Base-by-base conservation (phyloP, 768 basidiomycete species). In the Naganishia antarctica region DNA sequence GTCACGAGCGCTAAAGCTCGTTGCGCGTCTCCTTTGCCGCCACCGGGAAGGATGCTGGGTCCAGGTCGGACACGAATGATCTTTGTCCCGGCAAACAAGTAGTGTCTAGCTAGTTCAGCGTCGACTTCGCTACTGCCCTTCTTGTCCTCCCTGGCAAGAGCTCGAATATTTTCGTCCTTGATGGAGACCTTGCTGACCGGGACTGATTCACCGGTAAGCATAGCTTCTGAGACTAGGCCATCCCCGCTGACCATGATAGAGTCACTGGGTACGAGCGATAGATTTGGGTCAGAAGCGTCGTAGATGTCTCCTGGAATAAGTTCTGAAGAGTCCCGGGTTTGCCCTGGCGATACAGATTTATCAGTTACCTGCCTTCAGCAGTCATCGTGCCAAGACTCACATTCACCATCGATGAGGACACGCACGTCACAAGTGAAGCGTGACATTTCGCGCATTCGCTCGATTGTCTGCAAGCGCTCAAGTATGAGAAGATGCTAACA, bases 211-310 rank as follows among this genome's bases (percentile, higher is more conserved):
- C 96, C 96, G 0, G 96, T 79, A 41, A 77, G 70, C 76, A 99
- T 98, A 67, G 91, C 94, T 79, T 99, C 96, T 75, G 98, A 98
- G 57, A 98, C 88, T 64, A 99, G 94, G 1, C 92, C 91, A 76
- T 99, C 96, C 0, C 96, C 96, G 1, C 91, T 90, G 29, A 99
- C 84, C 8, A 99, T 82, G 68, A 97, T 84, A 67, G 94, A 82
- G 75, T 99, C 96, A 15, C 90, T 89, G 3, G 96, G 96, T 68
- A 99, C 82, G 32, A 86, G 77, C 9, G 83, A 79, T 8, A 93
- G 81, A 26, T 84, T 83, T 0, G 89, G 83, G 32, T 85, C 84
- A 11, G 90, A 86, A n/a, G 97, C 80, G 76, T 96, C 90, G 67
- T 98, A 81, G 64, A 98, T 81, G 74, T 99, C 96, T 34, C 96